Conservation (phyloP, 2,329 filamentous ascomycete species). For the Diaporthe sp. region DNA sequence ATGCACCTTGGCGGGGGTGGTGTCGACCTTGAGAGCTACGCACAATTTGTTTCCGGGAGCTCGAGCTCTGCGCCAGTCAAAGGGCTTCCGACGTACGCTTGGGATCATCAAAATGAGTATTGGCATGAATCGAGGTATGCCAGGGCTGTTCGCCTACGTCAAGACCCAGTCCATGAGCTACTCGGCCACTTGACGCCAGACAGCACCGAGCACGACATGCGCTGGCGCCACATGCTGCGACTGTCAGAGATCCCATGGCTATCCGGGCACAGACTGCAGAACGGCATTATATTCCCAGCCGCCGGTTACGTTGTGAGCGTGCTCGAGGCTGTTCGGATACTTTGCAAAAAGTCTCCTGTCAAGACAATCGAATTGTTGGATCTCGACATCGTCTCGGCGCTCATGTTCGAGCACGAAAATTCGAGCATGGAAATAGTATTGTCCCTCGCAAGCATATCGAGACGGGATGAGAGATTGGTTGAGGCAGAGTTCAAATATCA, state of each 20-base stretch:
- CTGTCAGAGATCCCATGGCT: slow-evolving; percentile 53
- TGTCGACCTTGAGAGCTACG: slow-evolving; percentile 28
- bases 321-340: no score
- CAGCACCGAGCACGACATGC: slow-evolving; percentile 33
- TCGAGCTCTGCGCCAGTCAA: slow-evolving; percentile 16
- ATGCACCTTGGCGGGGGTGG: background rate
- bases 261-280: slow-evolving; percentile 50
- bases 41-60: background rate
- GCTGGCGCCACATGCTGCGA: slow-evolving; percentile 45
- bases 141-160: slow-evolving; percentile 51
- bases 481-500: background rate
- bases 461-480: slow-evolving; percentile 49
- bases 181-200: slow-evolving; percentile 17
- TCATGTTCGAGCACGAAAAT: slow-evolving; percentile 46
- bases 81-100: slow-evolving; percentile 34
- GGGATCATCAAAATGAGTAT: slow-evolving; percentile 32
- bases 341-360: background rate
- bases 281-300: slow-evolving; percentile 53
- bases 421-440: background rate
- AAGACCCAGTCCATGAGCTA: slow-evolving; percentile 21
- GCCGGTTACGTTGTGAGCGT: slow-evolving; percentile 41
- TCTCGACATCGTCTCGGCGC: slow-evolving; percentile 40
- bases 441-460: slow-evolving; percentile 48
- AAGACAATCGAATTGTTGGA: slow-evolving; percentile 39
- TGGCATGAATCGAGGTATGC: slow-evolving; percentile 46